Evolutionary conservation across 2,329 filamentous ascomycete genomes (phyloP).

Genomic region (Epichloe sibirici): DNA sequence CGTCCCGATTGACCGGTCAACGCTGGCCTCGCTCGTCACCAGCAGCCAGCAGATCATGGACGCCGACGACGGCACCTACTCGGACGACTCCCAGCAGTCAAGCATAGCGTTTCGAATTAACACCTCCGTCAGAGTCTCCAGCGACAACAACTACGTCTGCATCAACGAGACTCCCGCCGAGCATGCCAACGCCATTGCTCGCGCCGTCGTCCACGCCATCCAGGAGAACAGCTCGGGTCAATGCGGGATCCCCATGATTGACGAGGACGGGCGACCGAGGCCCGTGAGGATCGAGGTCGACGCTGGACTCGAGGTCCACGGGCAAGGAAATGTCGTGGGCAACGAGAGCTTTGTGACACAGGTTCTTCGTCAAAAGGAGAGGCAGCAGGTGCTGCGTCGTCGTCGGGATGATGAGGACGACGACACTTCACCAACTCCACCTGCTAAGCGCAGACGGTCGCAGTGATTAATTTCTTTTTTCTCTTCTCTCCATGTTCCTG

Average conservation of each 20-base stretch:
- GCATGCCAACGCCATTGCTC: slow-evolving; percentile 30
- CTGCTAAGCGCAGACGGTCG: slow-evolving; percentile 3
- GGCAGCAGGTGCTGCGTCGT: slow-evolving; percentile 5
- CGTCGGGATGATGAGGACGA: slow-evolving; percentile 10
- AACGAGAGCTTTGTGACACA: slow-evolving; percentile 17
- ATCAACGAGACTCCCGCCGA: slow-evolving; percentile 26
- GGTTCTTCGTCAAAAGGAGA: slow-evolving; percentile 9
- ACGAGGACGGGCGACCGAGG: slow-evolving; percentile 29
- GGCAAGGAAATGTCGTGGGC: slow-evolving; percentile 32
- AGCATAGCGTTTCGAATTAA: slow-evolving; percentile 36
- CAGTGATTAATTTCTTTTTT: background rate
- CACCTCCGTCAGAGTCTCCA: slow-evolving; percentile 32
- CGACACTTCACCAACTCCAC: background rate
- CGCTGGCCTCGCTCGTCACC: background rate
- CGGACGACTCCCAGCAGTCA: slow-evolving; percentile 11
- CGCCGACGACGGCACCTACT: background rate
- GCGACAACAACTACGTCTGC: slow-evolving; percentile 36
- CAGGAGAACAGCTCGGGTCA: slow-evolving; percentile 26
- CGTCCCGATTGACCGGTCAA: background rate
- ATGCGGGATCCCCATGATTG: slow-evolving; percentile 33
- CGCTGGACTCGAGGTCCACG: slow-evolving; percentile 32
- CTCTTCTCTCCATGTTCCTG: background rate
- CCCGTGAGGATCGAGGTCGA: slow-evolving; percentile 31
- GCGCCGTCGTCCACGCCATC: slow-evolving; percentile 32
- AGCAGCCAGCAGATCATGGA: background rate